Evolutionary conservation across 1,284 basidiomycete genomes (phyloP), one percentile per base, ranked within the genome.

Genomic region (Cryptococcus sp.): DNA sequence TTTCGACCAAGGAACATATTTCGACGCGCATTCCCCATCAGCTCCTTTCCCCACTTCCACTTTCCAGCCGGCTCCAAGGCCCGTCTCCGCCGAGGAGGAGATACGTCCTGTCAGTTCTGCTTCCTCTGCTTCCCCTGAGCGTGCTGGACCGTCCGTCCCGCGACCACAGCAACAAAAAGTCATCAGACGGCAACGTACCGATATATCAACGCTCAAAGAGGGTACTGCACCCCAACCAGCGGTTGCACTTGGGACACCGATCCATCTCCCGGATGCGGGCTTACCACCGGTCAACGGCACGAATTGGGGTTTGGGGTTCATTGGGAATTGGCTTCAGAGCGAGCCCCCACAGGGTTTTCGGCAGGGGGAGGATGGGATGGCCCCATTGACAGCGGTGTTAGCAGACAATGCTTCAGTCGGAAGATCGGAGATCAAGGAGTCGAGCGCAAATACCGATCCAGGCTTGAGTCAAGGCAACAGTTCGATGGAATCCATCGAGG

Each of bases 301-400:
- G 5, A 60, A 50, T 31, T 57, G 58, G 52, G 61, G 61, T 20
- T 50, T 63, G 27, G 61, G 61, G 3, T 63, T 63, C 47, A 22
- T 57, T 27, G 58, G 57, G 5, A 52, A 53, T 19, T 64, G 59
- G 58, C 42, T 64, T 3, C 38, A 48, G 27, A 57, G 49, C 25
- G 54, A 60, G 16, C 50, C 22, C 7, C 35, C 16, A 13, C 38
- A 25, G 60, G 63, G 42, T 65, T 65, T 65, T 65, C 60, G 55
- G 19, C 25, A 46, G 40, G 57, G 60, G 63, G 62, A 64, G 60
- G 57, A 57, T 53, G 58, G 61, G 55, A 57, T 35, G 58, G 51
- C 20, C 16, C n/a, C 23, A 47, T 27, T 23, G 42, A 20, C 10
- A 31, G 35, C 23, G 48, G 19, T 20, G 23, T 38, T 19, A 16